A percentile compares a stretch with the other conserved stretches of the same genome.
Conservation (phyloP, 495 filamentous ascomycete genomes). For the Xylaria flabelliformis region DNA sequence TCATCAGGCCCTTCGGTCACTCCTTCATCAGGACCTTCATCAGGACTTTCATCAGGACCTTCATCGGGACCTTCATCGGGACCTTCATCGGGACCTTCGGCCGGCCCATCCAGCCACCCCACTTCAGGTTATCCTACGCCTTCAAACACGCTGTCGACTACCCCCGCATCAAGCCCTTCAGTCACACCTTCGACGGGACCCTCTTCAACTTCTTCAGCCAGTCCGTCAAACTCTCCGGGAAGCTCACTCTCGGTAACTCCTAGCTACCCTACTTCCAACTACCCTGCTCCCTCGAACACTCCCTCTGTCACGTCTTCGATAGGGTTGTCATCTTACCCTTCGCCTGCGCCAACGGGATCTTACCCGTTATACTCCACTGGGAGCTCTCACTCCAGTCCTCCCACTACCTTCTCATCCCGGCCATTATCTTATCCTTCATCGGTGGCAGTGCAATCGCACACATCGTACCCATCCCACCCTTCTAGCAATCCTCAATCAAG, state of each 20-base stretch:
- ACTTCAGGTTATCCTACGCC: background rate
- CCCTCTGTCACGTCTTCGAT: background rate
- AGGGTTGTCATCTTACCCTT: background rate
- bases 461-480: background rate
- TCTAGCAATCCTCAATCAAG: background rate
- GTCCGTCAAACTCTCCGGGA: background rate
- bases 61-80: no score
- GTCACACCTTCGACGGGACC: background rate
- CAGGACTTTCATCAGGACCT: no score
- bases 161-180: slow-evolving; percentile 1
- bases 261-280: background rate
- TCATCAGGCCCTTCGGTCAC: slow-evolving; percentile 2
- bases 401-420: background rate
- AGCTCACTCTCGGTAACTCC: background rate
- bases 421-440: background rate
- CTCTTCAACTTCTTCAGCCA: background rate
- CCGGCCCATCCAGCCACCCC: background rate
- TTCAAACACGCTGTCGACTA: background rate
- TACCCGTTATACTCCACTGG: background rate
- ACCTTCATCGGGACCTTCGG: no score
- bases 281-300: background rate
- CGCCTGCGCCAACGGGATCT: background rate
- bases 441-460: background rate
- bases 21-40: no score
- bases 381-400: background rate